Conservation (phyloP, 2,329 filamentous ascomycete species). For the Ophiostoma sp. region DNA sequence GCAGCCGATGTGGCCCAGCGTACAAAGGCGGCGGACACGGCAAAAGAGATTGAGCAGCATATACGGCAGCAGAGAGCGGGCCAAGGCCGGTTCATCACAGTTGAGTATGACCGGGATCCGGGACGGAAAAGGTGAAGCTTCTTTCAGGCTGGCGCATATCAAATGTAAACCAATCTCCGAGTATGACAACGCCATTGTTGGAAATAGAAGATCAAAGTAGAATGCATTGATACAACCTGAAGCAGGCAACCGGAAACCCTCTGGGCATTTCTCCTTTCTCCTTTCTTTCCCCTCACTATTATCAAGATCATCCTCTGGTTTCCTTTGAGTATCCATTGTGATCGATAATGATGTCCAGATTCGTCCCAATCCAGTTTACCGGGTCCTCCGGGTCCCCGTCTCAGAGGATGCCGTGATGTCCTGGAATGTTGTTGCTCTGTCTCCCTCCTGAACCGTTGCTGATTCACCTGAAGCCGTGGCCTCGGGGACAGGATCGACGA, state of each 20-base stretch:
- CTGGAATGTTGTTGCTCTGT: constrained; percentile 15
- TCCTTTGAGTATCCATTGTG: background rate
- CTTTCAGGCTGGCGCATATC: too few species aligned
- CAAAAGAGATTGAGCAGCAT: constrained; percentile 24
- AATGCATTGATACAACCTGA: too few species aligned
- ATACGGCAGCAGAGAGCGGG: constrained; percentile 26
- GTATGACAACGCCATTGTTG: too few species aligned
- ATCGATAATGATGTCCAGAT: too few species aligned
- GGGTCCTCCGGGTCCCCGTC: background rate
- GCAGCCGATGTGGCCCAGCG: constrained; percentile 19
- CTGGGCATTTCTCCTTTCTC: too few species aligned
- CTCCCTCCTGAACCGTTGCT: background rate
- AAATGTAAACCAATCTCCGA: too few species aligned
- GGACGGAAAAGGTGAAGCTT: background rate
- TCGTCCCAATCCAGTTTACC: background rate
- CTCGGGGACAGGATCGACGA: background rate
- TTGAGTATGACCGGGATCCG: background rate
- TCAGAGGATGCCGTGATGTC: background rate
- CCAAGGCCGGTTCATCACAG: constrained; percentile 26
- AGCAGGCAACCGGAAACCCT: too few species aligned
- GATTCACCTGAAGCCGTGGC: background rate
- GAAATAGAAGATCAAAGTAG: too few species aligned
- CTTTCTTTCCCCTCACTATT: too few species aligned
- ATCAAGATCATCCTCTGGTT: background rate
- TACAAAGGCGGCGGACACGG: constrained; percentile 21